These are phyloP conservation scores for Nephromyces sp. DNA, from an alignment of 169 alveolate species.

Conservation along the genomic window DNA sequence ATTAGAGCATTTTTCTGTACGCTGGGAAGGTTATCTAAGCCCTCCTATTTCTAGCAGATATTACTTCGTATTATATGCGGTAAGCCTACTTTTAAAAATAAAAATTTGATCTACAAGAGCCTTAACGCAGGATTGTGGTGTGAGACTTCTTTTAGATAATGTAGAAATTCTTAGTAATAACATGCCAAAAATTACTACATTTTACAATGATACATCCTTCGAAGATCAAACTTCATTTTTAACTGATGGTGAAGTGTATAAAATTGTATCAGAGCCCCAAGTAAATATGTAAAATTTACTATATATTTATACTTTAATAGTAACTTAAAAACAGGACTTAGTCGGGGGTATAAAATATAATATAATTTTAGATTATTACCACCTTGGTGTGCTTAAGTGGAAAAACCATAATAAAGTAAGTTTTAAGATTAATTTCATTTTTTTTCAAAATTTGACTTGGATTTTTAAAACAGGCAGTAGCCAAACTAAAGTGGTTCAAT, in stretches of 20 bases:
- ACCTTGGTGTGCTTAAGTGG: constrained; percentile 42
- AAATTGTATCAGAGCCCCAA: constrained; percentile 22
- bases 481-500: constrained; percentile 62
- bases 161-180: constrained; percentile 65
- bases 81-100: neutral
- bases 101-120: neutral
- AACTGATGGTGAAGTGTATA: constrained; percentile 35
- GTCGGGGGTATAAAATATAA: constrained; percentile 38
- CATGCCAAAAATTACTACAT: constrained; percentile 64
- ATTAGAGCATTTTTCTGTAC: constrained; percentile 64
- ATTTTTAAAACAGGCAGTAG: constrained; percentile 16
- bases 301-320: neutral
- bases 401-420: constrained; percentile 29
- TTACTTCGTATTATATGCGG: constrained; percentile 52
- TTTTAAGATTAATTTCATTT: too few relatives aligned
- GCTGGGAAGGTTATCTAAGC: constrained; percentile 72
- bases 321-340: constrained; percentile 28
- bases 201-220: constrained; percentile 42
- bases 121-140: constrained; percentile 57
- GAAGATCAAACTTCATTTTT: constrained; percentile 36
- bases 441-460: neutral
- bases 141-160: constrained; percentile 68
- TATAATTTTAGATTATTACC: constrained; percentile 47
- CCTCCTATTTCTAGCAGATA: constrained; percentile 66
- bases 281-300: neutral